A percentile compares a stretch with the other conserved stretches of the same genome.
These are phyloP conservation scores for Phylloporus sp. DNA, from an alignment of 768 basidiomycete species.

Conservation along the genomic window DNA sequence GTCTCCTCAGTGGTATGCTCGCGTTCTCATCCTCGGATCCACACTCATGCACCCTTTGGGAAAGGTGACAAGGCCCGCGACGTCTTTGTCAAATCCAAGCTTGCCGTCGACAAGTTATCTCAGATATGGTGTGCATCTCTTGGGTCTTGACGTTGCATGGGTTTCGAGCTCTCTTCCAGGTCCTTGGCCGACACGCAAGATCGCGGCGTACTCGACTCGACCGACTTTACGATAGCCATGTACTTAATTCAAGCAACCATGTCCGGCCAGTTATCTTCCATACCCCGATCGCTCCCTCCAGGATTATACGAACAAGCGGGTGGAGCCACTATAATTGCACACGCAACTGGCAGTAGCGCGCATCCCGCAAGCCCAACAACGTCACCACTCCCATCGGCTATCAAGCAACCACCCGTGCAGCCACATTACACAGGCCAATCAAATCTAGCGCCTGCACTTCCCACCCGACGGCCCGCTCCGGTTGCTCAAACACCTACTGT, in stretches of 20 bases:
- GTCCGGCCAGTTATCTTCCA: conserved; percentile 65
- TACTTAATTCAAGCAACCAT: conserved; percentile 92
- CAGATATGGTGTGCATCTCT: conserved; percentile 75
- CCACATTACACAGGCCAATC: conserved; percentile 44
- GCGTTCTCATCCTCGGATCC: neutral
- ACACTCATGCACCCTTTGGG: neutral
- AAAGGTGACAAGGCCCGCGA: conserved; percentile 80
- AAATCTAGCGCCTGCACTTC: conserved; percentile 20
- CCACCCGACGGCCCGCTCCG: conserved; percentile 19
- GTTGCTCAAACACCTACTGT: conserved; percentile 18
- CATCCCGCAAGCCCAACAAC: conserved; percentile 55
- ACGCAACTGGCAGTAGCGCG: conserved; percentile 56
- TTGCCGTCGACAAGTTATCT: conserved; percentile 79
- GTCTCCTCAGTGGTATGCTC: conserved; percentile 67
- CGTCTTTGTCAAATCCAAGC: conserved; percentile 87
- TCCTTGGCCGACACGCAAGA: conserved; percentile 92
- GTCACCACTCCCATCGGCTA: conserved; percentile 40
- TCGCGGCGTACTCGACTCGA: conserved; percentile 79
- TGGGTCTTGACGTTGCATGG: neutral
- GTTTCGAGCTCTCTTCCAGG: conserved; percentile 41
- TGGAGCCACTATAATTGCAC: conserved; percentile 39
- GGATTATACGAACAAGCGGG: conserved; percentile 82
- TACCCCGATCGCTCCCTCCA: conserved; percentile 74
- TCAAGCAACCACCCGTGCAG: conserved; percentile 62
- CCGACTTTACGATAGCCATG: conserved; percentile 95